A percentile compares a stretch with the other conserved stretches of the same genome.
Conservation (phyloP, 208 protist genomes). For the Kentomonas sorsogonicus region DNA sequence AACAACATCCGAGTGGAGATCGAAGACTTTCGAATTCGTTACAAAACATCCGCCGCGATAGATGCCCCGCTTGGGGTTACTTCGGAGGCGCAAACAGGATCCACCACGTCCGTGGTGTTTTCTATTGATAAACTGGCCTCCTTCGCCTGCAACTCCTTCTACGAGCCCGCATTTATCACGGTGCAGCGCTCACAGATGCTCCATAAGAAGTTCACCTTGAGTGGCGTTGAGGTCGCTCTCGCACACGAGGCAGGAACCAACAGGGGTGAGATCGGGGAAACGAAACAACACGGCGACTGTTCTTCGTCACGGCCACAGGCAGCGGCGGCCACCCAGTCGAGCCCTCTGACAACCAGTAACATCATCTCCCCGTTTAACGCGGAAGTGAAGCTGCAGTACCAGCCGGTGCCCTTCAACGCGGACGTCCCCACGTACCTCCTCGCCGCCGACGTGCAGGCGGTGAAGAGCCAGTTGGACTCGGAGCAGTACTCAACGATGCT, state of each 20-base stretch:
- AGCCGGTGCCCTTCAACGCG: slow-evolving; percentile 31
- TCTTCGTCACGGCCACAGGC: too few species aligned
- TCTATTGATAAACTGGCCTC: slow-evolving; percentile 35
- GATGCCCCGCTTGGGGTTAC: not conserved
- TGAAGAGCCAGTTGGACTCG: slow-evolving; percentile 1
- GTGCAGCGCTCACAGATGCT: slow-evolving; percentile 31
- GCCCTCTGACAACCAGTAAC: not conserved
- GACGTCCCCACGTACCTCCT: slow-evolving; percentile 22
- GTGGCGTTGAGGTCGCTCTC: slow-evolving; percentile 34
- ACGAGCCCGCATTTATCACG: slow-evolving; percentile 37
- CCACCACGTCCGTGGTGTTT: slow-evolving; percentile 4
- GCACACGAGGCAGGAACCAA: too few species aligned
- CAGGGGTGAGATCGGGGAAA: too few species aligned
- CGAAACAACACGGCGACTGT: too few species aligned
- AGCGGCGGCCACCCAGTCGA: not conserved
- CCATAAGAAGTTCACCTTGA: slow-evolving; percentile 46
- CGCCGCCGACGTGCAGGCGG: slow-evolving; percentile 16
- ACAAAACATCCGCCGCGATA: slow-evolving; percentile 17
- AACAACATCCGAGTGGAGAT: slow-evolving; percentile 75
- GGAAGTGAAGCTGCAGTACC: slow-evolving; percentile 31
- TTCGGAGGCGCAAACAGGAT: not conserved
- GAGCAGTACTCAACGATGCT: not conserved
- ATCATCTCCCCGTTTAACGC: slow-evolving; percentile 23
- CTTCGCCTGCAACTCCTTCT: slow-evolving; percentile 50
- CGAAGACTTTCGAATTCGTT: slow-evolving; percentile 41